These are phyloP conservation scores for Colletotrichum sp. DNA, from an alignment of 2,329 filamentous ascomycete species.

Conservation along the genomic window DNA sequence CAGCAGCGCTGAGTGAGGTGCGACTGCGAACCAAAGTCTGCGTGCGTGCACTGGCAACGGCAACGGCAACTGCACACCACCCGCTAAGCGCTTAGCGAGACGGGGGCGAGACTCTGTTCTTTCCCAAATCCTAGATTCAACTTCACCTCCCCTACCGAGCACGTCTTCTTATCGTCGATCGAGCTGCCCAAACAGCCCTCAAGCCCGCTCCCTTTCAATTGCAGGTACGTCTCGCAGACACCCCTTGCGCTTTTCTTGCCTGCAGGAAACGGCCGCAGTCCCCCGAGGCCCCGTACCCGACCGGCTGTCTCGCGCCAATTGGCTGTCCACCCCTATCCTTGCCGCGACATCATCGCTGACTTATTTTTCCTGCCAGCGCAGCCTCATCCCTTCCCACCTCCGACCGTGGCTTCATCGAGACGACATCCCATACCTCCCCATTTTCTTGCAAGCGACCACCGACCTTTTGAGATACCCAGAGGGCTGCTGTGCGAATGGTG, in stretches of 20 bases:
- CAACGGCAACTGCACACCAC: background rate
- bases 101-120: slow-evolving; percentile 24
- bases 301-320: slow-evolving; percentile 14
- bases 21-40: background rate
- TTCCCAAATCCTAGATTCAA: slow-evolving; percentile 22
- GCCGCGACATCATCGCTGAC: slow-evolving; percentile 22
- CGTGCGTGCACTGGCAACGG: background rate
- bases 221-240: slow-evolving; percentile 6
- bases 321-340: slow-evolving; percentile 22
- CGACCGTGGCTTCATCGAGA: background rate
- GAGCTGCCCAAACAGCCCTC: background rate
- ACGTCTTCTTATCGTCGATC: slow-evolving; percentile 13
- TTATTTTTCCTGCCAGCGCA: slow-evolving; percentile 21
- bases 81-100: slow-evolving; percentile 33
- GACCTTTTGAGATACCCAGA: background rate
- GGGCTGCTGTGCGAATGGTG: slow-evolving; percentile 17
- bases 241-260: background rate
- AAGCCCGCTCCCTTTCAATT: slow-evolving; percentile 7
- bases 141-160: slow-evolving; percentile 10
- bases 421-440: background rate
- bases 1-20: background rate
- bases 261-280: background rate
- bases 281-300: background rate
- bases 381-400: slow-evolving; percentile 3
- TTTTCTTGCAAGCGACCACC: background rate